Base-by-base conservation (phyloP, 83 land plant species). In the Thuja plicata region DNA sequence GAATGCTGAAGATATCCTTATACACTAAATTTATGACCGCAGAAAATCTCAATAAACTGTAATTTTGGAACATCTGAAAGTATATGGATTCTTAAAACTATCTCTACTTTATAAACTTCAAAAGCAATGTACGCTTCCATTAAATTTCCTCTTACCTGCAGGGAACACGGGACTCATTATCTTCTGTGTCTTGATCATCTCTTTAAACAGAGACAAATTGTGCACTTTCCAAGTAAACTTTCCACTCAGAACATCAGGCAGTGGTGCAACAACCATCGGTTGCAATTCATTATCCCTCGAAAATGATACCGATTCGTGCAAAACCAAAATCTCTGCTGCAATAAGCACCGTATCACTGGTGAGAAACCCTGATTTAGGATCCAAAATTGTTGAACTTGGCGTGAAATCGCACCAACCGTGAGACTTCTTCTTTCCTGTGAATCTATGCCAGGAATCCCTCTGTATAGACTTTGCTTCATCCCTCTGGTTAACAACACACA, bases 401-500 rank as follows among this genome's bases (percentile, higher is more conserved):
- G 96, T 89, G 88, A 98, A 98, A 90, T 98, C 99, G 82, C 99
- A 97, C 99, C 99, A 98, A 8, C 99, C 99, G 89, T 97, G 99
- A 5, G 99, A 97, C 88, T 98, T 98, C 97, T 98, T 98, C 94
- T 96, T 98, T 55, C 88, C 89, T 37, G 97, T 94, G 88, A 98
- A 98, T 34, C 99, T 88, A 86, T 98, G 99, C 99, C 99, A 98
- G 3, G 99, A 97, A 77, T 98, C 99, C 0, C 99, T 87, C 45
- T 93, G 93, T 5, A 98, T 89, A 37, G 97, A 92, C 90, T 96
- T 97, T 34, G 94, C 48, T 43, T 94, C 96, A 55, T 98, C 99
- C 40, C 78, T 19, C 11, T 88, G 95, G 66, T 98, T 95, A 16
- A 94, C 94, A 34, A 98, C 91, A 46, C 97, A 92, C 15, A 98